phyloP scores from a whole-genome alignment of 352 stramenopile species.

The Peronospora belbahrii region DNA sequence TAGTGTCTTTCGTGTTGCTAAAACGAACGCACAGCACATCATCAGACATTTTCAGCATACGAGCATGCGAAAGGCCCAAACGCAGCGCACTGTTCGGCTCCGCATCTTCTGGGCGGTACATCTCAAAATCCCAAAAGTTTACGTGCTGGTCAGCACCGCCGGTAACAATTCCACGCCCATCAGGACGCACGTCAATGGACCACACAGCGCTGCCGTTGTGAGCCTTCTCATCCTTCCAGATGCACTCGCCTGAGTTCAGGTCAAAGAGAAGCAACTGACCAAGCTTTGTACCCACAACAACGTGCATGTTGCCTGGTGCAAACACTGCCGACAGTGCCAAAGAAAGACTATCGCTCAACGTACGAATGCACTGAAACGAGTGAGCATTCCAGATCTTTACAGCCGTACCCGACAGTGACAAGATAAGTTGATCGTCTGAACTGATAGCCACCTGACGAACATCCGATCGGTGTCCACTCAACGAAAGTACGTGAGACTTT shows the following conservation, averaged over 20 bases:
- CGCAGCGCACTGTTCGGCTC: slow-evolving; percentile 46
- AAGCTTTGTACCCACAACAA: slow-evolving; percentile 95
- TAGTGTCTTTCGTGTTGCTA: slow-evolving; percentile 88
- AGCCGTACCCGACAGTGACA: slow-evolving; percentile 75
- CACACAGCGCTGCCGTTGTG: slow-evolving; percentile 94
- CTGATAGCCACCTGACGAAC: slow-evolving; percentile 85
- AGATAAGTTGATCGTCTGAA: slow-evolving; percentile 86
- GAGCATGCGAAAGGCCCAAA: slow-evolving; percentile 89
- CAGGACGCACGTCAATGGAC: slow-evolving; percentile 92
- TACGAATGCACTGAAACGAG: slow-evolving; percentile 88
- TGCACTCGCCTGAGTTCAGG: slow-evolving; percentile 91
- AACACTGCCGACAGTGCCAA: slow-evolving; percentile 92
- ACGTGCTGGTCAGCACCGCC: slow-evolving; percentile 95
- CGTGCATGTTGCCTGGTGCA: slow-evolving; percentile 94
- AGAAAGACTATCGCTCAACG: slow-evolving; percentile 67
- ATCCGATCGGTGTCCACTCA: slow-evolving; percentile 89
- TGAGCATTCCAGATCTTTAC: slow-evolving; percentile 92
- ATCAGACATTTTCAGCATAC: slow-evolving; percentile 97
- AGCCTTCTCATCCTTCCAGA: slow-evolving; percentile 77
- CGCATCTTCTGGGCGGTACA: slow-evolving; percentile 45
- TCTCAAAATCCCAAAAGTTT: slow-evolving; percentile 99
- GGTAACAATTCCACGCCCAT: slow-evolving; percentile 90
- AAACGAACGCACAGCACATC: slow-evolving; percentile 97
- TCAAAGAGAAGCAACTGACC: slow-evolving; percentile 93
- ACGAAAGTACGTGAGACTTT: slow-evolving; percentile 58